A percentile compares a stretch with the other conserved stretches of the same genome.
phyloP scores from a whole-genome alignment of 139 green algal genomes.

The Zygnema cylindricum region DNA sequence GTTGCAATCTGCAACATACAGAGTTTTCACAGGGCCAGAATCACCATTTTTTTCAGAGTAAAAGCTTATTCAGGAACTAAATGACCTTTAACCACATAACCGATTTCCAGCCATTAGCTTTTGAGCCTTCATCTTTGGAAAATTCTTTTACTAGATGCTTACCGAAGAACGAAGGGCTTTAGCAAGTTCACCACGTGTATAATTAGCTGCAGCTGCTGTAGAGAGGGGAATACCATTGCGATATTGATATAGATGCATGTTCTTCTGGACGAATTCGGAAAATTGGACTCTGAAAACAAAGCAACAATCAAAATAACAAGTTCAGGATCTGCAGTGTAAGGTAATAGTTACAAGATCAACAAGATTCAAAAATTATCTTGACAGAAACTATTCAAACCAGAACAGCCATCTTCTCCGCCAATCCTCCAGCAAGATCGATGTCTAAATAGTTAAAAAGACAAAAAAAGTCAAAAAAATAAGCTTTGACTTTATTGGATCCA shows the following conservation, averaged over 20 bases:
- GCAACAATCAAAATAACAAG: not conserved
- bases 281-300: constrained; percentile 55
- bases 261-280: constrained; percentile 74
- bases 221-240: constrained; percentile 81
- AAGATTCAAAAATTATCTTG: not conserved
- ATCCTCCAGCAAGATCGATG: not conserved
- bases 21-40: too few relatives aligned
- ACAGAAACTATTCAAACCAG: not conserved
- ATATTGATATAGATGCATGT: constrained; percentile 90
- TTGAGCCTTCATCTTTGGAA: too few relatives aligned
- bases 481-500: too few relatives aligned
- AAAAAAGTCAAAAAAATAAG: not conserved
- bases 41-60: too few relatives aligned
- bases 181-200: constrained; percentile 89
- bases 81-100: too few relatives aligned
- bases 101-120: too few relatives aligned
- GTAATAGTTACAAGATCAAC: not conserved
- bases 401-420: not conserved
- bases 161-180: constrained; percentile 77
- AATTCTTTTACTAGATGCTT: too few relatives aligned
- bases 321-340: not conserved
- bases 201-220: constrained; percentile 91
- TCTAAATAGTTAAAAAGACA: not conserved
- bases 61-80: too few relatives aligned
- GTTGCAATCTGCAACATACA: too few relatives aligned